These are phyloP conservation scores for Acrodontium crateriforme DNA, from an alignment of 2,329 filamentous ascomycete species.

Conservation along the genomic window DNA sequence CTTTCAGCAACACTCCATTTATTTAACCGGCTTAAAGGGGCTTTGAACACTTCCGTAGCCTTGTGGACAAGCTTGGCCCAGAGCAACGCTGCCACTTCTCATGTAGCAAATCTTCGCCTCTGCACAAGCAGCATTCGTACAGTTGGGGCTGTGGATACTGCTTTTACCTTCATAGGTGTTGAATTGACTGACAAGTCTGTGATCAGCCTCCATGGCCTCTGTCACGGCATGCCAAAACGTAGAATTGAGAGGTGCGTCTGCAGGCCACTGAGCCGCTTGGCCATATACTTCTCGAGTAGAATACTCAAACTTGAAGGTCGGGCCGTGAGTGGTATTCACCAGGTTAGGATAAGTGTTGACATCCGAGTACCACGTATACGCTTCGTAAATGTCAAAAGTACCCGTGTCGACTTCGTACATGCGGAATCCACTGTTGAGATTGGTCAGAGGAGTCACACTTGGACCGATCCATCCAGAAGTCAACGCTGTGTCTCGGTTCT, in stretches of 20 bases:
- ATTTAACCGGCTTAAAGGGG: slow-evolving; percentile 17
- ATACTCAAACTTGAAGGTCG: slow-evolving; percentile 38
- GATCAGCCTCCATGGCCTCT: slow-evolving; percentile 41
- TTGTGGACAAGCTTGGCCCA: slow-evolving; percentile 39
- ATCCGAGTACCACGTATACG: slow-evolving; percentile 40
- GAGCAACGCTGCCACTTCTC: slow-evolving; percentile 38
- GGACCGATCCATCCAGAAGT: slow-evolving; percentile 40
- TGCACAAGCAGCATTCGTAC: slow-evolving; percentile 37
- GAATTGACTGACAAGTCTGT: slow-evolving; percentile 34
- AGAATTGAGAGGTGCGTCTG: slow-evolving; percentile 39
- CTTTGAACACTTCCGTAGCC: slow-evolving; percentile 34
- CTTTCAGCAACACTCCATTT: too few species aligned
- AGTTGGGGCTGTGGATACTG: slow-evolving; percentile 37
- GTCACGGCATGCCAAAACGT: slow-evolving; percentile 47
- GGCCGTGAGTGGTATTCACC: slow-evolving; percentile 25
- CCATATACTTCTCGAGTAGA: slow-evolving; percentile 38
- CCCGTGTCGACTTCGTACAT: slow-evolving; percentile 43
- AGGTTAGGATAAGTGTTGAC: slow-evolving; percentile 32
- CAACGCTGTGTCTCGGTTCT: slow-evolving; percentile 28
- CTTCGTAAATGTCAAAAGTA: slow-evolving; percentile 39
- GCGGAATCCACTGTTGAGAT: slow-evolving; percentile 40
- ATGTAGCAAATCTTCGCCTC: slow-evolving; percentile 47
- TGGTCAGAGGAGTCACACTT: slow-evolving; percentile 39
- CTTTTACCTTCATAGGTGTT: slow-evolving; percentile 41
- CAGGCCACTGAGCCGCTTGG: slow-evolving; percentile 30